These are phyloP conservation scores for Botrytis hyacinthi DNA, from an alignment of 2,329 filamentous ascomycete species.

Conservation along the genomic window DNA sequence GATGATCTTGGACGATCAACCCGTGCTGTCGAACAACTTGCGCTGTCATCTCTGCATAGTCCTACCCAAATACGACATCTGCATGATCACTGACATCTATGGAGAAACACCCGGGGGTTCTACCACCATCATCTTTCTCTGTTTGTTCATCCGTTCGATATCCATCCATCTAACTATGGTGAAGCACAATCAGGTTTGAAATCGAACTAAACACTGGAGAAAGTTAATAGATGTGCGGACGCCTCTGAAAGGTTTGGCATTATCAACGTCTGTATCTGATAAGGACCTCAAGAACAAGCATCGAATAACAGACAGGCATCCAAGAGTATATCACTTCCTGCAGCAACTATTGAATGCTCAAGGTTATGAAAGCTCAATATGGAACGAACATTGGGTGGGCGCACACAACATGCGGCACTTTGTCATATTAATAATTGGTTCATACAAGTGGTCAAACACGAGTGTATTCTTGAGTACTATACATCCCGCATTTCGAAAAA, in stretches of 20 bases:
- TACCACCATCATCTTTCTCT: neutral
- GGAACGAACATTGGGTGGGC: neutral
- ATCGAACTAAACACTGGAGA: neutral
- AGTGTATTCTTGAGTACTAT: neutral
- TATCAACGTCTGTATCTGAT: neutral
- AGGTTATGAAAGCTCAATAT: neutral
- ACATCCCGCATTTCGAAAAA: neutral
- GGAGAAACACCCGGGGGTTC: neutral
- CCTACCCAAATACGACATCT: neutral
- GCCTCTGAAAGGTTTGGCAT: neutral
- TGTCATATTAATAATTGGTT: neutral
- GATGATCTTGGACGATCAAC: neutral
- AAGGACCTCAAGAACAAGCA: neutral
- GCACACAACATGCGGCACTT: neutral
- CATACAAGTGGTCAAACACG: slow-evolving; percentile 4
- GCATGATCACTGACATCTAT: neutral
- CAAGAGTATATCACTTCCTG: neutral
- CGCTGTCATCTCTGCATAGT: neutral
- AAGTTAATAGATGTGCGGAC: neutral
- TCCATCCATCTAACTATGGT: neutral
- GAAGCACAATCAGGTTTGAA: neutral
- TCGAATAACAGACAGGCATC: neutral
- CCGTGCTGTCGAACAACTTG: neutral
- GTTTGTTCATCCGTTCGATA: neutral
- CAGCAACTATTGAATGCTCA: neutral